A percentile compares a stretch with the other conserved stretches of the same genome.
Evolutionary conservation across 768 basidiomycete species (phyloP).

Genomic region (Austroboletus festivus): DNA sequence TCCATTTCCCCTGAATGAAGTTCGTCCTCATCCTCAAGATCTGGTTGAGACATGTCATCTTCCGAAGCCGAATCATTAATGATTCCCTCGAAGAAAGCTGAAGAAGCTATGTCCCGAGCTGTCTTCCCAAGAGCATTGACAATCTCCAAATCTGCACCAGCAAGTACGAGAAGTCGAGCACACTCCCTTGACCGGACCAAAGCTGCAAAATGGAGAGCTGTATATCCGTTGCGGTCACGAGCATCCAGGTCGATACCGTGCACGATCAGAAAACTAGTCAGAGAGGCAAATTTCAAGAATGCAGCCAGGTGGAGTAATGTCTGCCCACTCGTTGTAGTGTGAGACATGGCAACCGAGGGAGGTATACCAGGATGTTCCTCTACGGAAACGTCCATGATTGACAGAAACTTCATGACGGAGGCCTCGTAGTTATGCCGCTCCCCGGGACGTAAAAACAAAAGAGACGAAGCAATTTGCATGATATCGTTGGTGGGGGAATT

Average conservation of each 20-base stretch:
- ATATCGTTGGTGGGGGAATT: constrained; percentile 36
- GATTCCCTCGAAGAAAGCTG: constrained; percentile 43
- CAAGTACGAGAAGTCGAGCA: constrained; percentile 63
- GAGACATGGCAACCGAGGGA: constrained; percentile 59
- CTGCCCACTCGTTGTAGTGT: constrained; percentile 69
- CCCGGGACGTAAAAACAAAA: constrained; percentile 48
- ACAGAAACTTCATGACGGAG: constrained; percentile 76
- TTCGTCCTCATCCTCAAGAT: constrained; percentile 46
- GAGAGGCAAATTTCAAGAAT: constrained; percentile 69
- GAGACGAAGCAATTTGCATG: constrained; percentile 52
- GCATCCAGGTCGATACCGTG: constrained; percentile 77
- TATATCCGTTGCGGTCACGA: constrained; percentile 87
- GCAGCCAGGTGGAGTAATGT: constrained; percentile 86
- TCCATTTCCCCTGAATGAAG: constrained; percentile 69
- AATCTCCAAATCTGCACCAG: constrained; percentile 76
- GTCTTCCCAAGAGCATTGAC: constrained; percentile 72
- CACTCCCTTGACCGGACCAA: constrained; percentile 63
- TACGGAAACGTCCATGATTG: constrained; percentile 65
- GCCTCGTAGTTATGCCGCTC: constrained; percentile 67
- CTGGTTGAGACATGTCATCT: constrained; percentile 23
- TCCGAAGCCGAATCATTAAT: constrained; percentile 16
- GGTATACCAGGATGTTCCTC: constrained; percentile 42
- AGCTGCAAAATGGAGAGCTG: constrained; percentile 84
- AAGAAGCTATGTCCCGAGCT: constrained; percentile 55
- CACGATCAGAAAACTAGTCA: constrained; percentile 68